Conservation (phyloP, 176 grass and related monocot genomes). For the Musa acuminata region DNA sequence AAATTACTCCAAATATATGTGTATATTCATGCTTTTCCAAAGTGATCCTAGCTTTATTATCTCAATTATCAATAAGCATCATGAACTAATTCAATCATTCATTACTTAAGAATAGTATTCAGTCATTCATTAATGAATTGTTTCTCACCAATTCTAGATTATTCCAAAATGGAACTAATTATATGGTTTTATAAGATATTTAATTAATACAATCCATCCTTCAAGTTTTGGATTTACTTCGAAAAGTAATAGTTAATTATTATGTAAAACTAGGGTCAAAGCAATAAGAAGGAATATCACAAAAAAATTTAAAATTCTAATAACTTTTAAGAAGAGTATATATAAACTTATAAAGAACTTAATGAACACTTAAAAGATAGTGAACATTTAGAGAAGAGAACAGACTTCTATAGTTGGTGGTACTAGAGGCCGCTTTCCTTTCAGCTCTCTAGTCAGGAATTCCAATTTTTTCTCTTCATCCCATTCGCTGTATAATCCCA, state of each 20-base stretch:
- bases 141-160: no score
- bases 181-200: no score
- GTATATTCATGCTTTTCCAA: no score
- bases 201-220: not conserved
- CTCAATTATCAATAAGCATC: no score
- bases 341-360: not conserved
- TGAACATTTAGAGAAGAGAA: not conserved
- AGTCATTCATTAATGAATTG: no score
- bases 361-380: not conserved
- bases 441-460: slow-evolving; percentile 78
- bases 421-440: slow-evolving; percentile 82
- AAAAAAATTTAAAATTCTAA: not conserved
- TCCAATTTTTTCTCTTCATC: slow-evolving; percentile 72
- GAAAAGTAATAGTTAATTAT: not conserved
- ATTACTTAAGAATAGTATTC: no score
- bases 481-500: slow-evolving; percentile 84
- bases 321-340: not conserved
- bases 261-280: not conserved
- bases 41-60: no score
- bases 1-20: no score
- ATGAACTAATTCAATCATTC: no score
- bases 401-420: slow-evolving; percentile 64
- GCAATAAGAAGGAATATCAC: not conserved
- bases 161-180: no score
- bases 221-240: not conserved